Base-by-base conservation (phyloP, 345 rosid genomes). In the Syzygium aqueum region DNA sequence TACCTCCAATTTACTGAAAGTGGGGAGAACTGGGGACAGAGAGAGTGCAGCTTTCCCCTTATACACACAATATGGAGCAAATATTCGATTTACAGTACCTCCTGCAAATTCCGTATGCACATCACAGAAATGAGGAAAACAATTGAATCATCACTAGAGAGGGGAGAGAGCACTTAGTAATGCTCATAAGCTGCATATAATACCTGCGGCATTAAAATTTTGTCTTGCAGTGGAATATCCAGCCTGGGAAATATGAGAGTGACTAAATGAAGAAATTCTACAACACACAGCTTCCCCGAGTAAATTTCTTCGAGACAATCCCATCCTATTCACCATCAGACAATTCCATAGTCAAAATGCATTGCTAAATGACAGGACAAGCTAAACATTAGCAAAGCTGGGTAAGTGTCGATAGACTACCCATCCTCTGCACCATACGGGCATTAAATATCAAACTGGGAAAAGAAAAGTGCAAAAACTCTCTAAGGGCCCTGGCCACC, bases 1-100 rank as follows among this genome's bases (percentile, higher is more conserved):
- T 90, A 97, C 98, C 87, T 91, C 94, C 51, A 90, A 28, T 90
- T 91, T 91, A 25, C 87, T 77, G 87, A 97, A 96, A 88, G 94
- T 93, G 17, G 98, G 99, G 11, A 93, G 94, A 87, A 93, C 86
- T 37, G 99, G 99, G 84, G 90, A 63, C 84, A 95, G 92, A 89
- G 96, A 94, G 86, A 97, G 92, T 9, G 98, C 96, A 90, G 98
- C 98, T 91, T 94, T 96, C 25, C 99, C 99, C 92, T 97, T 97
- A 94, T 89, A 96, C 52, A 96, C 77, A 80, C 95, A 86, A 89
- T 93, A 96, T 7, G 97, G 94, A 77, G 99, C 98, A 88, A 90
- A 95, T 65, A 95, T 87, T n/a, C 96, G 91, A 89, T 90, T 93
- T 65, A 87, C n/a, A 83, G 85, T 57, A 57, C 87, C 83, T 65